phyloP scores from a whole-genome alignment of 768 basidiomycete species.

The Kwoniella sp. region DNA sequence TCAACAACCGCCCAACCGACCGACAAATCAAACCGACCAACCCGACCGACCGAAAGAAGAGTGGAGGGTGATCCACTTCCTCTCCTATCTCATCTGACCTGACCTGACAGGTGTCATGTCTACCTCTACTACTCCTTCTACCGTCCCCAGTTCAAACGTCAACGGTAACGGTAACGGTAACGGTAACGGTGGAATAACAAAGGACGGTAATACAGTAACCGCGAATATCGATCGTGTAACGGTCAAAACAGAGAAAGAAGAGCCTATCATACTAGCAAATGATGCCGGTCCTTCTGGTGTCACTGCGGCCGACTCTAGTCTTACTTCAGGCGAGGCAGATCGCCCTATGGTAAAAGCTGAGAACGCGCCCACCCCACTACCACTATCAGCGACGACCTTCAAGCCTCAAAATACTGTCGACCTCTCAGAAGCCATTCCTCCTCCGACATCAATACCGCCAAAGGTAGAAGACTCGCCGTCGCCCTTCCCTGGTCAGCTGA shows the following conservation, averaged over 20 bases:
- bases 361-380: no score
- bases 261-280: no score
- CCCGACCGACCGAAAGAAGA: not conserved
- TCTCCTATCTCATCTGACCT: not conserved
- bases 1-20: not conserved
- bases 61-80: not conserved
- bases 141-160: not conserved
- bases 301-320: not conserved
- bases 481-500: conserved; percentile 19
- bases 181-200: not conserved
- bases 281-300: no score
- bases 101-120: conserved; percentile 1
- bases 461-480: not conserved
- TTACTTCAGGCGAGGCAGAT: no score
- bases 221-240: no score
- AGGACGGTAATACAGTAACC: no score
- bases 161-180: conserved; percentile 4
- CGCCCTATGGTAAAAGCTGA: no score
- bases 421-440: no score
- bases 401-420: no score
- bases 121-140: not conserved
- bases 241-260: conserved; percentile 11
- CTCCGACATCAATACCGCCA: no score
- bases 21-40: no score
- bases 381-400: no score